Evolutionary conservation across 148 eudicot species (phyloP), one percentile per base, ranked within the genome.

Genomic region (Cornus suecica): DNA sequence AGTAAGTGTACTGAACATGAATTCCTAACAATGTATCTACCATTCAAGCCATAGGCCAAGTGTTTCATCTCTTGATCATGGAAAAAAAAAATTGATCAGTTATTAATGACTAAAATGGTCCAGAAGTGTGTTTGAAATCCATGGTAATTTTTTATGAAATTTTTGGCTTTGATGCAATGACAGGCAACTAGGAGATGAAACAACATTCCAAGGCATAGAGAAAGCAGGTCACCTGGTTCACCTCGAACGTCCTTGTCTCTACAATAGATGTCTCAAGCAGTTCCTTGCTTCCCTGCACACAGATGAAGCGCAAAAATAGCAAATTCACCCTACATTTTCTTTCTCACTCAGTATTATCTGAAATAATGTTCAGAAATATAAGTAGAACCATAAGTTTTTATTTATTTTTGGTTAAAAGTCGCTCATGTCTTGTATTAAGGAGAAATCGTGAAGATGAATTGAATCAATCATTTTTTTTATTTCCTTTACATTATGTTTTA

Each of bases 201-300:
- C 88, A 29, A 85, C 95, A 26, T 82, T 82, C 73, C 78, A 86
- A 79, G 86, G 88, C 45, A 86, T 94, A 81, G 75, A 85, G 86
- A 92, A 92, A 68, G 98, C 92, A 26, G 98, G 95, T 32, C 98
- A 91, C 80, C 82, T 90, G 74, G 95, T 90, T 84, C 95, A 90
- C 75, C 76, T 90, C 3, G 98, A 94, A 83, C 80, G 93, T 28
- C 94, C 98, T 14, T 92, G 92, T 60, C 88, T 80, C 31, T 90
- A 88, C 78, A 91, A 86, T 48, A 74, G 82, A 76, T 84, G 90
- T 83, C 91, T 94, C 80, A 91, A 91, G 74, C 84, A 82, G 8
- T 89, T 91, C 81, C 90, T 93, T 52, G 88, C 88, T 63, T 88
- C 94, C 51, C 75, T 87, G 37, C 80, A 90, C 20, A 42, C 67